Base-by-base conservation (phyloP, 495 filamentous ascomycete species). In the Oidiodendron maius region DNA sequence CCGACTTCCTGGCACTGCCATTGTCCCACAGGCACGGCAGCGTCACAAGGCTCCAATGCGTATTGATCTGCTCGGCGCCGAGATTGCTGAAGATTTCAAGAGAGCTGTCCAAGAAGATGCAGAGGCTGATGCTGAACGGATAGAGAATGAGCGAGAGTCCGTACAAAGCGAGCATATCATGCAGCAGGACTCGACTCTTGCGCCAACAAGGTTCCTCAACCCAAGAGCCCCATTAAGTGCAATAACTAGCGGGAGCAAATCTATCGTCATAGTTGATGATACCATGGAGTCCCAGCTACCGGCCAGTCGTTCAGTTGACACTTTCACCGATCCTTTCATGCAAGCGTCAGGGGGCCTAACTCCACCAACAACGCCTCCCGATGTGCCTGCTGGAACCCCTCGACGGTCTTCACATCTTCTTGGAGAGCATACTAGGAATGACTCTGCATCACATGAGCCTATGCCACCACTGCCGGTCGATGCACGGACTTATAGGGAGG, bases 241-340 rank as follows among this genome's bases (percentile, higher is more conserved):
- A 23, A 70, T 94, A 25, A 91, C 88, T 0, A 74, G 71, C 30
- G 87, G 87, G 5, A 94, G 87, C 64, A 78, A 86, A 52, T 94
- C 89, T 0, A 93, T 96, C 53, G 78, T 94, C 23, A 93, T 96
- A 55, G 80, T 95, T 13, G 86, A 96, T 59, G 84, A 84, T 44
- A 83, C 81, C 3, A 48, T 72, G 16, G 61, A 65, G 22, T 61
- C 52, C 11, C 67, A 65, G 20, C 64, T 63, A 15, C 70, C 71
- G 1, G 23, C 51, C 18, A 73, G 70, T 53, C 61, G 59, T 15
- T 75, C 75, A 1, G 59, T 70, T n/a, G 75, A 72, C 41, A 67
- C 68, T 3, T 74, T 76, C 47, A 61, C 69, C 4, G 72, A 75
- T 34, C 59, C 70, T 26, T 73, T 72, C 57, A 62, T 71, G 51